Base-by-base conservation (phyloP, 2,329 filamentous ascomycete species). In the Aspergillus bombycis region DNA sequence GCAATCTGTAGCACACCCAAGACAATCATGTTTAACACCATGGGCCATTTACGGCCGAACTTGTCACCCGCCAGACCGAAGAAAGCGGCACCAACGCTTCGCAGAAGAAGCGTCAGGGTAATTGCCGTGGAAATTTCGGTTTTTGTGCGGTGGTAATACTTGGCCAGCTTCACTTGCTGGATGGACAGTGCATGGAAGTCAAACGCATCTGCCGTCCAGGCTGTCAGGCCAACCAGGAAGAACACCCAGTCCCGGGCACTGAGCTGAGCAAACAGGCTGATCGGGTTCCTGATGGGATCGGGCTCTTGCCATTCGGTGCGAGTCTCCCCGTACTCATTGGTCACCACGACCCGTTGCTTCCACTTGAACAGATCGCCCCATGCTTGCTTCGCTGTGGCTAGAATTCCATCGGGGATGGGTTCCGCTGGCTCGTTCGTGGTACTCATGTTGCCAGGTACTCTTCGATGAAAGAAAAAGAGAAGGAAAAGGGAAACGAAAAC, bases 141-240 rank as follows among this genome's bases (percentile, higher is more conserved):
- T 68, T 88, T 88, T 65, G 86, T 86, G 57, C 80, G 81, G 21
- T 81, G 68, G 70, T 87, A 89, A 68, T 86, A 86, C 3, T 82
- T 77, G 5, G 86, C 85, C 28, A 94, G 81, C 78, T 93, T 92
- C 68, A 85, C 85, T 4, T 91, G 91, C 75, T 93, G 91, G 67
- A 94, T 91, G 5, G 89, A 91, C 10, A 94, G 83, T 30, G 91
- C 90, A 77, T 93, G 91, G 74, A 94, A 94, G 77, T 93, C 91
- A 75, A 94, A 94, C 4, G 91, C 91, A 75, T 94, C 92, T 62
- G 91, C 91, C 1, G 87, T 91, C 92, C 92, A 94, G 19, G 91
- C 89, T 38, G 85, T 77, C 73, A 94, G 88, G 3, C 91, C 91
- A 12, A 93, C 89, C 46, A 91, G 67, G 79, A 94, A 89, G 80